phyloP scores from a whole-genome alignment of 1,284 basidiomycete species.

The Naganishia cerealis region DNA sequence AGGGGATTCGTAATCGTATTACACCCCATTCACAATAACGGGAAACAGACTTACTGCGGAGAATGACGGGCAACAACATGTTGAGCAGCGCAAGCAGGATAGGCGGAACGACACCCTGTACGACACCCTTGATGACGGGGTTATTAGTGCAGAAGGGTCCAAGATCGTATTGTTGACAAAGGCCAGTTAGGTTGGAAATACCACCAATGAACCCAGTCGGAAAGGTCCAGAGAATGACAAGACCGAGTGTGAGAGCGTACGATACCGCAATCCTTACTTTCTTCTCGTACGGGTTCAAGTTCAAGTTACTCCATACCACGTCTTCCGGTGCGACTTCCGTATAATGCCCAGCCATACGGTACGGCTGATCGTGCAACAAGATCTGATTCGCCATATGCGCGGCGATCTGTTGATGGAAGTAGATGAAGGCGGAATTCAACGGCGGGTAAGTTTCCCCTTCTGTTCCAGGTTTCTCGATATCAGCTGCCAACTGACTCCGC shows the following conservation, averaged over 20 bases:
- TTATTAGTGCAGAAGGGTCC: constrained; percentile 44
- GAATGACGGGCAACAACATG: constrained; percentile 67
- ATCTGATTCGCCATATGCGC: constrained; percentile 79
- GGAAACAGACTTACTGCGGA: constrained; percentile 59
- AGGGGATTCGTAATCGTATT: background rate
- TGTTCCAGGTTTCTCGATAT: constrained; percentile 36
- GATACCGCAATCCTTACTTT: constrained; percentile 59
- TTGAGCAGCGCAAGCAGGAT: constrained; percentile 68
- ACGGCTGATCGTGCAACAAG: constrained; percentile 72
- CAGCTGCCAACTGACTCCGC: constrained; percentile 16
- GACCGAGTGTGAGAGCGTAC: constrained; percentile 60
- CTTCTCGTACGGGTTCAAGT: constrained; percentile 85
- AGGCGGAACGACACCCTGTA: constrained; percentile 67
- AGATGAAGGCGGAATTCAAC: constrained; percentile 81
- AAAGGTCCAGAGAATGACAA: constrained; percentile 69
- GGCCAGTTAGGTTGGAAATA: constrained; percentile 57
- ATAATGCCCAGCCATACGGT: constrained; percentile 64
- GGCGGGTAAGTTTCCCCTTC: constrained; percentile 60
- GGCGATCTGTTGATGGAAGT: constrained; percentile 89
- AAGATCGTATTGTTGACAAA: constrained; percentile 55
- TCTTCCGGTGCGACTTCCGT: constrained; percentile 70
- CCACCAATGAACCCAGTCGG: constrained; percentile 59
- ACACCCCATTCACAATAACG: background rate
- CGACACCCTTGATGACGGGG: constrained; percentile 62
- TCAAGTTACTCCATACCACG: constrained; percentile 65